These are phyloP conservation scores for Kitagawia praeruptora DNA, from an alignment of 129 eudicot species.

Conservation along the genomic window DNA sequence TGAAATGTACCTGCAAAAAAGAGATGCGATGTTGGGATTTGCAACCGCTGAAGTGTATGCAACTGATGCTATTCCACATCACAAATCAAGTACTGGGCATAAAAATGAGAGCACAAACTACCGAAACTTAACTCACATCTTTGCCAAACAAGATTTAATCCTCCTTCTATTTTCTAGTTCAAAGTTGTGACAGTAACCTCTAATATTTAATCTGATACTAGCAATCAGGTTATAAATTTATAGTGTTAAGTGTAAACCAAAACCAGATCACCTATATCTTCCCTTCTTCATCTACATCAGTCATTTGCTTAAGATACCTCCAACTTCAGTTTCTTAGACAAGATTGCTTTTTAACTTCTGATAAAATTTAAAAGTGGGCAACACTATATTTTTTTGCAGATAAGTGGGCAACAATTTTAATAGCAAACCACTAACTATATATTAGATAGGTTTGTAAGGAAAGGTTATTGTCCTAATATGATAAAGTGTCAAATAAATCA, in stretches of 20 bases:
- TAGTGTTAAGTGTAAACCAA: background rate
- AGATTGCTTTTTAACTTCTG: background rate
- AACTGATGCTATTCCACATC: constrained; percentile 7
- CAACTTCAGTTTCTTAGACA: background rate
- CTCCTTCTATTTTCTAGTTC: background rate
- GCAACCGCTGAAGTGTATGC: background rate
- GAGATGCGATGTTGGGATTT: constrained; percentile 2
- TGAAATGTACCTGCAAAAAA: constrained; percentile 77
- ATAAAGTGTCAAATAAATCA: constrained; percentile 5
- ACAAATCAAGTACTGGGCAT: background rate
- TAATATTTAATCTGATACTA: background rate
- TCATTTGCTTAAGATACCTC: background rate
- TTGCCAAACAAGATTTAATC: background rate
- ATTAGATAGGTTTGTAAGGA: background rate
- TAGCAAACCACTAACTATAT: background rate
- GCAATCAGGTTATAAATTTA: background rate
- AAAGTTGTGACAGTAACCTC: background rate
- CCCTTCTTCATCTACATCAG: background rate
- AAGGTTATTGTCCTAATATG: background rate
- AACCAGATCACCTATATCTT: background rate
- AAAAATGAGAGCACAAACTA: background rate
- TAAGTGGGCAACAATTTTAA: background rate
- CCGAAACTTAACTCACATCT: background rate
- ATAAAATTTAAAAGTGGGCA: background rate
- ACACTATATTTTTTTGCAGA: too few species aligned